These are phyloP conservation scores for Jaltomata sinuosa DNA, from an alignment of 257 asterid genomes.

Conservation along the genomic window DNA sequence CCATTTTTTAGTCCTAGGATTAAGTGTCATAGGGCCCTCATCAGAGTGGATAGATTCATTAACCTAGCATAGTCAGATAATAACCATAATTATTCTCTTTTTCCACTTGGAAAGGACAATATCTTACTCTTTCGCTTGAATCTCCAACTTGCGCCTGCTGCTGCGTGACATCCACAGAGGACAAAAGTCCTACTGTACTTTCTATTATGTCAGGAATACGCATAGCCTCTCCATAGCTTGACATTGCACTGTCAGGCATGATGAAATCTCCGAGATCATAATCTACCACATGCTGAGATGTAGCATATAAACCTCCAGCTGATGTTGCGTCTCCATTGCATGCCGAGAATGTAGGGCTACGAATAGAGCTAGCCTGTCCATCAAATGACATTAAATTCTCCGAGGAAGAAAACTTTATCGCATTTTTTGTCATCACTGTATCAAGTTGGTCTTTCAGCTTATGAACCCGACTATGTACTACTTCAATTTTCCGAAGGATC, in stretches of 20 bases:
- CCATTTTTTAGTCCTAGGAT: neutral
- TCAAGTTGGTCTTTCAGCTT: conserved; percentile 63
- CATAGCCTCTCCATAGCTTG: conserved; percentile 9
- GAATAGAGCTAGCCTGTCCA: conserved; percentile 46
- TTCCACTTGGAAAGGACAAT: neutral
- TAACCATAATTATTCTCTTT: neutral
- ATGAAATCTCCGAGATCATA: conserved; percentile 16
- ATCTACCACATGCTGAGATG: neutral
- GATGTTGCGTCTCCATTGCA: conserved; percentile 11
- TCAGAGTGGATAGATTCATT: neutral
- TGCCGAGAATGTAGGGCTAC: conserved; percentile 50
- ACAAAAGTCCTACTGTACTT: conserved; percentile 25
- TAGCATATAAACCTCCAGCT: conserved; percentile 4
- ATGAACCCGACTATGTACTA: conserved; percentile 50
- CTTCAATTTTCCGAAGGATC: conserved; percentile 61
- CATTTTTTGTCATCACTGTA: conserved; percentile 43
- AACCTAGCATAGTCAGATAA: neutral
- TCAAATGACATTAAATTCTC: conserved; percentile 73
- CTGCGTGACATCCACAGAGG: conserved; percentile 10
- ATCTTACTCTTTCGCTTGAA: conserved; percentile 33
- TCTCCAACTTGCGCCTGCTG: conserved; percentile 9
- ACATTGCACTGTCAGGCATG: conserved; percentile 15
- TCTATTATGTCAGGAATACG: conserved; percentile 11
- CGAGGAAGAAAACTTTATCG: conserved; percentile 72
- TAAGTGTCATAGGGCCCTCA: neutral